phyloP scores from a whole-genome alignment of 2,329 filamentous ascomycete genomes.

The Diplodia corticola region DNA sequence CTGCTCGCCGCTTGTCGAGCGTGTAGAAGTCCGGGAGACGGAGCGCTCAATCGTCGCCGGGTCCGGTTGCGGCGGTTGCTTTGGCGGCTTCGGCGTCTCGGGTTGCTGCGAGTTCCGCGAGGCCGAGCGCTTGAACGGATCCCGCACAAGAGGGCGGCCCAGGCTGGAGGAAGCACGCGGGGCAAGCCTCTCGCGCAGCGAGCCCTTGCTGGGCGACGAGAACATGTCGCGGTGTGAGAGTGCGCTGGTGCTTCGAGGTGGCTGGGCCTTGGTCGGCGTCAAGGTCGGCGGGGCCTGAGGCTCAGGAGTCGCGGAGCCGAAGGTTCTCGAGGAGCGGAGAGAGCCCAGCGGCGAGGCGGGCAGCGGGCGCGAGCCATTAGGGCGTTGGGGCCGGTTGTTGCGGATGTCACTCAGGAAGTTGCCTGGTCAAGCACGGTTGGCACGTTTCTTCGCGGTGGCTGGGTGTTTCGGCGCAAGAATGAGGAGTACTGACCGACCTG shows the following conservation, averaged over 20 bases:
- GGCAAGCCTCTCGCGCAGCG: constrained; percentile 35
- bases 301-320: constrained; percentile 28
- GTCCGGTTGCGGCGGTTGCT: not conserved
- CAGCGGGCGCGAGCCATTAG: constrained; percentile 69
- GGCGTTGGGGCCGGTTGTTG: constrained; percentile 65
- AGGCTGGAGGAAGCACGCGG: constrained; percentile 9
- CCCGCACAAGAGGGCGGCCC: constrained; percentile 36
- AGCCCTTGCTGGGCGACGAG: constrained; percentile 36
- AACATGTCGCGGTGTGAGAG: constrained; percentile 29
- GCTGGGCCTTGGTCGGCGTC: constrained; percentile 25
- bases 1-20: constrained; percentile 57
- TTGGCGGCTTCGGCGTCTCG: not conserved
- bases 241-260: constrained; percentile 10
- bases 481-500: constrained; percentile 40
- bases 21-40: constrained; percentile 40
- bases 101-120: constrained; percentile 46
- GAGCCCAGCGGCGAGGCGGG: constrained; percentile 50
- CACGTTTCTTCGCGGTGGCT: not conserved
- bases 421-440: constrained; percentile 48
- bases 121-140: constrained; percentile 33
- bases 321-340: constrained; percentile 26
- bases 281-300: constrained; percentile 29
- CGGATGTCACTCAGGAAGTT: constrained; percentile 71
- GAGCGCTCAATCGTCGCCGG: constrained; percentile 48
- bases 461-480: not conserved